phyloP scores from a whole-genome alignment of 306 rosid genomes.

The Cucumis cinereus region DNA sequence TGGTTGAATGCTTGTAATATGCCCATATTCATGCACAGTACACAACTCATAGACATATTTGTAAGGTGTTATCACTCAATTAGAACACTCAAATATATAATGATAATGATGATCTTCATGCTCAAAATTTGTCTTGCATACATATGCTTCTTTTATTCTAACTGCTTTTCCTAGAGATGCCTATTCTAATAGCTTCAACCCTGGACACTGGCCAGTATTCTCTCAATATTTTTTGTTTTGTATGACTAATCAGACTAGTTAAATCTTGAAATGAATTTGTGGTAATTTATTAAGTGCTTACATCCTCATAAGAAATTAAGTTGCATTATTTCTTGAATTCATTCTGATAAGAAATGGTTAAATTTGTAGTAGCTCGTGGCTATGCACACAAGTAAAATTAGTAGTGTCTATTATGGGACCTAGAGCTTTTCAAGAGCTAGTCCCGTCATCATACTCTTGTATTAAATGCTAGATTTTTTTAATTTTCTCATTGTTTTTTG shows the following conservation, averaged over 20 bases:
- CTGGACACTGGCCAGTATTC: not conserved
- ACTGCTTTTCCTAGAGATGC: not conserved
- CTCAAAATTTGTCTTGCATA: not conserved
- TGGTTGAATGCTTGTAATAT: not conserved
- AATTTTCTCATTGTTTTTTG: not conserved
- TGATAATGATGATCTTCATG: not conserved
- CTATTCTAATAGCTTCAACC: not conserved
- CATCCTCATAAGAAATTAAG: not conserved
- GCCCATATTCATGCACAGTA: too few relatives aligned
- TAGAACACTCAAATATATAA: not conserved
- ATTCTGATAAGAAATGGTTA: not conserved
- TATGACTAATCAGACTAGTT: not conserved
- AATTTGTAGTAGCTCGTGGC: not conserved
- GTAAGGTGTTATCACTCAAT: not conserved
- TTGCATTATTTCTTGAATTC: not conserved
- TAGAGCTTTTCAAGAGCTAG: not conserved
- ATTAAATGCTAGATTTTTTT: not conserved
- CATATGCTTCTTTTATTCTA: not conserved
- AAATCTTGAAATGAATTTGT: not conserved
- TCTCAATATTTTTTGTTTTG: not conserved
- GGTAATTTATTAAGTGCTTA: not conserved
- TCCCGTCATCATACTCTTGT: not conserved
- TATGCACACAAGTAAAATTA: not conserved
- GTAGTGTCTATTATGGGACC: not conserved
- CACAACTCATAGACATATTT: not conserved